These are phyloP conservation scores for Tagetes erecta DNA, from an alignment of 129 eudicot genomes.

Conservation along the genomic window DNA sequence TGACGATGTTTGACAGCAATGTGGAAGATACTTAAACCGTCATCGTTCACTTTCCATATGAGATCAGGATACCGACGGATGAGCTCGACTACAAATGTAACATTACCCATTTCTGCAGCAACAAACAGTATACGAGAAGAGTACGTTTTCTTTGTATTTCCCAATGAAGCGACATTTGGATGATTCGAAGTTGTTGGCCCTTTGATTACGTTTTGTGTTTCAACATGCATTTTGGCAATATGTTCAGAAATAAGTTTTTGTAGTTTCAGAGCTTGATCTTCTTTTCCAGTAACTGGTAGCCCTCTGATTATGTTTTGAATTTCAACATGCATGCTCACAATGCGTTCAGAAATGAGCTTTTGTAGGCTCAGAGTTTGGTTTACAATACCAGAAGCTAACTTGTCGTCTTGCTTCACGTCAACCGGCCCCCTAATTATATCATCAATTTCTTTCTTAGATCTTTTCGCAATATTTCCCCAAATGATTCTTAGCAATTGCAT, in stretches of 20 bases:
- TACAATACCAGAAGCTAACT: not conserved
- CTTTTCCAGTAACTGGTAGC: not conserved
- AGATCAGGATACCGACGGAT: constrained; percentile 50
- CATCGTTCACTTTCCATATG: constrained; percentile 49
- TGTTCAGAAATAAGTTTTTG: constrained; percentile 30
- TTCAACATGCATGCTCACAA: constrained; percentile 13
- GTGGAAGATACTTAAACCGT: constrained; percentile 42
- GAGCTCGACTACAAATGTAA: constrained; percentile 38
- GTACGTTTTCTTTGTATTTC: constrained; percentile 14
- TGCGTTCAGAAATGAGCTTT: constrained; percentile 23
- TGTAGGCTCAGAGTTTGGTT: constrained; percentile 22
- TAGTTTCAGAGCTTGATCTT: constrained; percentile 24
- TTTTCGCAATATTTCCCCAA: constrained; percentile 11
- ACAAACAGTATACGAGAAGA: constrained; percentile 36
- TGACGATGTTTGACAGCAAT: constrained; percentile 49
- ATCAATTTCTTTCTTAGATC: constrained; percentile 1
- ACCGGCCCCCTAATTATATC: constrained; percentile 22
- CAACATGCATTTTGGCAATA: constrained; percentile 22
- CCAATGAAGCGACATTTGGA: not conserved
- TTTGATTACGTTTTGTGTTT: constrained; percentile 27
- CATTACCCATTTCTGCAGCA: constrained; percentile 46
- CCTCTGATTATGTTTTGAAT: constrained; percentile 8
- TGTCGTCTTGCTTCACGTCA: constrained; percentile 2
- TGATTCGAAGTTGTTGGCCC: constrained; percentile 11
- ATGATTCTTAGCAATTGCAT: constrained; percentile 2